Evolutionary conservation across 306 rosid species (phyloP), one percentile per base, ranked within the genome.

Genomic region (Quercus wislizeni): DNA sequence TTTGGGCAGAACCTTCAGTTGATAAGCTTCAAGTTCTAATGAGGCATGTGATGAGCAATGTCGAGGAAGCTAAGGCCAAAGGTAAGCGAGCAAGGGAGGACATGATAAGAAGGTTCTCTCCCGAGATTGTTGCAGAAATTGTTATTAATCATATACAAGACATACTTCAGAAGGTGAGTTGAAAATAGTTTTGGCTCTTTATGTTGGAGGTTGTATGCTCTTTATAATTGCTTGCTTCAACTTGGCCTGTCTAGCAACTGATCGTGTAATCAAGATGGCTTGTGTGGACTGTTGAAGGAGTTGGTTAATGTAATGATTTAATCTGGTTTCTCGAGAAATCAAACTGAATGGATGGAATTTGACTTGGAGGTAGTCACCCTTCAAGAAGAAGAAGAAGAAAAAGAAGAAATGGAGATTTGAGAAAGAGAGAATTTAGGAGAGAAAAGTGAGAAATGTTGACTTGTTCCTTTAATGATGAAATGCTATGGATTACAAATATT

Each of bases 1-100:
- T 87, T 73, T 93, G 98, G 97, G 98, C 95, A 54, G 95, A 93
- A 67, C 98, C 98, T 74, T 91, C 91, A 1, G 87, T 79, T 33
- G 17, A 64, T 28, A 75, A 75, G 83, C 90, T 91, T 86, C 88
- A 49, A 84, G 78, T 62, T 81, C 78, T 90, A 33, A 87, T 93
- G 91, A 91, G 97, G 83, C 85, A 31, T 43, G 92, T 91, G 67
- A 83, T 63, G 79, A 72, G 58, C 25, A 83, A 90, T 73, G 69
- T 68, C 3, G 62, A 79, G 65, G 97, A 88, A 85, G 95, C 92
- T 68, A 87, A 79, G 84, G 87, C 61, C 31, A 89, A 76, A 81
- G 98, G 97, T 5, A 78, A 69, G 57, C 75, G 69, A 72, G 97
- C 93, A 19, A 91, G 98, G 74, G 84, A 86, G 81, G 92, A 93